phyloP scores from a whole-genome alignment of 306 rosid species.

The Luffa aegyptiaca region DNA sequence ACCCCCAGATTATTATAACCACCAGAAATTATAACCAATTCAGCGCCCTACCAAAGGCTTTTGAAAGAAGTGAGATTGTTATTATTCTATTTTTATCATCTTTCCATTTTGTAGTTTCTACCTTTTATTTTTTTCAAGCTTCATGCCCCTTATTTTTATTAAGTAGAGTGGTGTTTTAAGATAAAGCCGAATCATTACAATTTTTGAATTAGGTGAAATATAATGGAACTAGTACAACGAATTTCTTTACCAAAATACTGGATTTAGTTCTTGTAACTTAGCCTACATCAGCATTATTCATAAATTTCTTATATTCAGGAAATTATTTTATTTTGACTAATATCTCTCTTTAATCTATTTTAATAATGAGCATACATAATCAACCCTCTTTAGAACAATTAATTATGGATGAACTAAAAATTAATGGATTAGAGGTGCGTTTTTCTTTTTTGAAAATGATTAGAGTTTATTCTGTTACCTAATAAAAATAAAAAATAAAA shows the following conservation, averaged over 20 bases:
- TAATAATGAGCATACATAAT: neutral
- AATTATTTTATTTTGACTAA: neutral
- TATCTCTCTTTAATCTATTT: neutral
- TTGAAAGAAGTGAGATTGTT: neutral
- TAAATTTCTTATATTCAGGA: neutral
- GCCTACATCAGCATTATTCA: neutral
- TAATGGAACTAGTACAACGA: conserved; percentile 1
- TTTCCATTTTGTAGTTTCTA: no score
- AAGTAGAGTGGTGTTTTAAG: neutral
- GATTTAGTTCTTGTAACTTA: neutral
- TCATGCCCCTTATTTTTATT: neutral
- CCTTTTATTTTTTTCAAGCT: no score
- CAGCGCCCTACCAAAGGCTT: no score
- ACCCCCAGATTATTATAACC: no score
- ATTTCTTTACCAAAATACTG: neutral
- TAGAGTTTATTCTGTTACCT: neutral
- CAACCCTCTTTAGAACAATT: neutral
- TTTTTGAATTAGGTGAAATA: neutral
- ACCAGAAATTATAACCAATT: no score
- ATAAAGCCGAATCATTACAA: neutral
- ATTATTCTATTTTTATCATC: no score
- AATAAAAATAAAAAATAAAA: no score
- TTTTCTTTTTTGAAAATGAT: no score
- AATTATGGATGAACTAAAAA: neutral
- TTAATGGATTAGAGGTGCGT: neutral